Evolutionary conservation across 2,329 filamentous ascomycete genomes (phyloP).

Genomic region (Claviceps maximensis): DNA sequence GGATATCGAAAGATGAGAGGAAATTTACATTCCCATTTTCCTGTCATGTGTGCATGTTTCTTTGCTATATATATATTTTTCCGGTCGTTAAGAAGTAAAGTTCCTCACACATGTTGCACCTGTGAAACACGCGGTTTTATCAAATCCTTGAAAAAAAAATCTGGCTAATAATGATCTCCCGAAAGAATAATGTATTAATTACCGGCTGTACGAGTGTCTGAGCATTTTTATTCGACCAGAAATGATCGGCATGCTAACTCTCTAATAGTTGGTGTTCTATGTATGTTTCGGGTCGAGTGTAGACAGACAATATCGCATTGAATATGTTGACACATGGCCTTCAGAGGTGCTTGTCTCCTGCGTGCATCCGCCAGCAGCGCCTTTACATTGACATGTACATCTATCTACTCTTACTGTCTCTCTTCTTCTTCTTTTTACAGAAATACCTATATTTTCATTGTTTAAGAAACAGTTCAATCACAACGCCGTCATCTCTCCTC

Average conservation of each 20-base stretch:
- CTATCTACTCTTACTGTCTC: too few relatives aligned
- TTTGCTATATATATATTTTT: not conserved
- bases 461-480: constrained; percentile 1
- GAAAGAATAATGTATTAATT: too few relatives aligned
- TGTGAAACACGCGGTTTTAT: not conserved
- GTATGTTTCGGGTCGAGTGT: too few relatives aligned
- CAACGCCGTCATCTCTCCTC: constrained; percentile 6
- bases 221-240: too few relatives aligned
- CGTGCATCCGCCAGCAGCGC: not conserved
- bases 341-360: too few relatives aligned
- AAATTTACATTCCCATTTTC: not conserved
- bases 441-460: not conserved
- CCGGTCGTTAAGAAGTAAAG: not conserved
- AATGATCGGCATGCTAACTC: too few relatives aligned
- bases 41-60: not conserved
- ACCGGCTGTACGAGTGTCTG: too few relatives aligned
- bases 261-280: too few relatives aligned
- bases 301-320: too few relatives aligned
- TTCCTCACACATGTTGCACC: not conserved
- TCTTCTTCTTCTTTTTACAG: not conserved
- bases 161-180: too few relatives aligned
- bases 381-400: not conserved
- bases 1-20: not conserved
- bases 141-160: too few relatives aligned
- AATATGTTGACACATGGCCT: too few relatives aligned